Base-by-base conservation (phyloP, 1,284 basidiomycete species). In the Wallemia hederae region DNA sequence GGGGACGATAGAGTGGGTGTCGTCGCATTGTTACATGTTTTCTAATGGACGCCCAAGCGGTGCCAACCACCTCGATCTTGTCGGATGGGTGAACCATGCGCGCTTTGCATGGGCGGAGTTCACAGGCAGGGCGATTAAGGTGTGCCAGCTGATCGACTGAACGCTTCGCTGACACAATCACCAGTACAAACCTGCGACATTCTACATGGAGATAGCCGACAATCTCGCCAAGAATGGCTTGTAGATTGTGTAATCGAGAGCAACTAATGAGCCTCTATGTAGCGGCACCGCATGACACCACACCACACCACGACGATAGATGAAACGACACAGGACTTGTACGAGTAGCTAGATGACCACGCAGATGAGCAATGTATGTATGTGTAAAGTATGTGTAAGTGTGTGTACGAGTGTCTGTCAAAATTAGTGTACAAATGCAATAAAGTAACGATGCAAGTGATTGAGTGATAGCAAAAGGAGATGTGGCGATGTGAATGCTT, bases 51-150 rank as follows among this genome's bases (percentile, higher is more conserved):
- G 1, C 74, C 96, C 22, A 76, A 80, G 56, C 22, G 78, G 82
- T 62, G 91, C 92, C n/a, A 91, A 87, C 67, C 91, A 97, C 68
- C 77, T 91, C 58, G 88, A 91, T 69, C 77, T 91, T 31, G 85
- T 85, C 24, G 83, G 83, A 2, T 85, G 84, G 84, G 79, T 83
- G 62, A 84, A 85, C 68, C 76, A 80, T 9, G 82, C 82, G 1
- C 76, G 85, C 59, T 88, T 87, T 72, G 84, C 84, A 66, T 83
- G 85, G 77, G 83, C 85, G 0, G 80, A 82, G 66, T 81, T 88
- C 71, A 81, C 79, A 64, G 90, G 89, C n/a, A 82, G 80, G 61
- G 81, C 85, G 63, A 85, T 94, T 3, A 49, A 49, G 22, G 39
- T 49, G 39, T 49, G n/a, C 39, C 11, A 5, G 39, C 39, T 49